These are phyloP conservation scores for Papilionanthe hybrid DNA, from an alignment of 116 monocot genomes.

Conservation along the genomic window DNA sequence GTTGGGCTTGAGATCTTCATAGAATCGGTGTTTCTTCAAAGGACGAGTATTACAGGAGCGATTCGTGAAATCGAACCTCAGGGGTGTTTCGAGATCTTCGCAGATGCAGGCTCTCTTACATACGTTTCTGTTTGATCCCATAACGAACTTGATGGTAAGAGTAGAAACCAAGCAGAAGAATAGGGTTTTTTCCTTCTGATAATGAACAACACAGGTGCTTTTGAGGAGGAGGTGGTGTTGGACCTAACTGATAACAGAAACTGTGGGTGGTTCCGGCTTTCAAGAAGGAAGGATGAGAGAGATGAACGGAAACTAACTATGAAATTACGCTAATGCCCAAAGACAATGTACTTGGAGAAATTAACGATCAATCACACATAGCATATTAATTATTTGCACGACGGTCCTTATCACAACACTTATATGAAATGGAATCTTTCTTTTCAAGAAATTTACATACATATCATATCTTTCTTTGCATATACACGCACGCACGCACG, in stretches of 20 bases:
- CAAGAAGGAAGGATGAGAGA: background rate
- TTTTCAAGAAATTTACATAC: background rate
- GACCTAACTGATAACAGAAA: background rate
- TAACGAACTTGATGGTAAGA: background rate
- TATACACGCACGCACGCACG: too few relatives aligned
- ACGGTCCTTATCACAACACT: background rate
- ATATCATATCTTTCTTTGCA: too few relatives aligned
- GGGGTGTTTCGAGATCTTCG: background rate
- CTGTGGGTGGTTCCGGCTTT: background rate
- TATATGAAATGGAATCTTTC: background rate
- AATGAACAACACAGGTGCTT: background rate
- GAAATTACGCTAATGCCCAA: constrained; percentile 7
- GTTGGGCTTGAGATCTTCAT: constrained; percentile 9
- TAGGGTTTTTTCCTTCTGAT: background rate
- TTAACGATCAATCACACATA: background rate
- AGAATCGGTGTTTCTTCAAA: constrained; percentile 17
- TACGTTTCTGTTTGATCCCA: background rate
- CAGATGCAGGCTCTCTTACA: background rate
- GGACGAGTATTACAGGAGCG: background rate
- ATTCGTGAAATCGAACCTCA: constrained; percentile 7
- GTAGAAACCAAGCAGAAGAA: background rate
- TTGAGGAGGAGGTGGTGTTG: background rate
- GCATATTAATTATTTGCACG: background rate
- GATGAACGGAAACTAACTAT: background rate
- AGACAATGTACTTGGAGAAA: background rate